Conservation (phyloP, 2,329 filamentous ascomycete genomes). For the Penicillium palitans region DNA sequence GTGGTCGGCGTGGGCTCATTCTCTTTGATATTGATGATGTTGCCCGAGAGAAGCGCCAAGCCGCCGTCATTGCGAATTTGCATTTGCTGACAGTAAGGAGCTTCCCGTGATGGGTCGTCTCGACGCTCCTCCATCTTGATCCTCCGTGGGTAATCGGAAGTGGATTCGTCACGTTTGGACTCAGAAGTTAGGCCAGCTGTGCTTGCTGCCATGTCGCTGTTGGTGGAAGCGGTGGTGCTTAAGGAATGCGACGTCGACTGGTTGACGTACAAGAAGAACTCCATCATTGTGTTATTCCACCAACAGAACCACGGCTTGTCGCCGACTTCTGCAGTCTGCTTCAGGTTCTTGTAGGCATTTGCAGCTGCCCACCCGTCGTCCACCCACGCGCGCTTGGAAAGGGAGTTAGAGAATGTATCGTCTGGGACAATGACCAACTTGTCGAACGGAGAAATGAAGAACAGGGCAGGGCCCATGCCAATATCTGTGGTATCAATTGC, state of each 20-base stretch:
- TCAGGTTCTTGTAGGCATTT: conserved; percentile 33
- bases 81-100: conserved; percentile 67
- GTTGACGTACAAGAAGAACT: conserved; percentile 66
- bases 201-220: conserved; percentile 21
- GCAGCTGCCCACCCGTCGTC: conserved; percentile 22
- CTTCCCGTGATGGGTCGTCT: conserved; percentile 39
- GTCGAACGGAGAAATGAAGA: conserved; percentile 63
- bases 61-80: conserved; percentile 56
- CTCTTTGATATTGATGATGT: conserved; percentile 38
- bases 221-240: conserved; percentile 22
- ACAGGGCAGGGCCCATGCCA: conserved; percentile 61
- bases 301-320: conserved; percentile 69
- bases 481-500: conserved; percentile 59
- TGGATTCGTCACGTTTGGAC: conserved; percentile 15
- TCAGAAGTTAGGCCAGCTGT: conserved; percentile 18
- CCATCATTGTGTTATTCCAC: conserved; percentile 67
- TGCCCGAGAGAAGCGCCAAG: conserved; percentile 33
- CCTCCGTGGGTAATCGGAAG: conserved; percentile 53
- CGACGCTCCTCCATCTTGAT: conserved; percentile 68
- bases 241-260: conserved; percentile 45
- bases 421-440: conserved; percentile 60
- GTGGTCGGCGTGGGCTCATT: conserved; percentile 39
- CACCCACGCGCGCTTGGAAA: conserved; percentile 32
- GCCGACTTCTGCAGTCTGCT: conserved; percentile 51
- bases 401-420: conserved; percentile 33